phyloP scores from a whole-genome alignment of 1,284 basidiomycete genomes.

The Xerocomus tenax region DNA sequence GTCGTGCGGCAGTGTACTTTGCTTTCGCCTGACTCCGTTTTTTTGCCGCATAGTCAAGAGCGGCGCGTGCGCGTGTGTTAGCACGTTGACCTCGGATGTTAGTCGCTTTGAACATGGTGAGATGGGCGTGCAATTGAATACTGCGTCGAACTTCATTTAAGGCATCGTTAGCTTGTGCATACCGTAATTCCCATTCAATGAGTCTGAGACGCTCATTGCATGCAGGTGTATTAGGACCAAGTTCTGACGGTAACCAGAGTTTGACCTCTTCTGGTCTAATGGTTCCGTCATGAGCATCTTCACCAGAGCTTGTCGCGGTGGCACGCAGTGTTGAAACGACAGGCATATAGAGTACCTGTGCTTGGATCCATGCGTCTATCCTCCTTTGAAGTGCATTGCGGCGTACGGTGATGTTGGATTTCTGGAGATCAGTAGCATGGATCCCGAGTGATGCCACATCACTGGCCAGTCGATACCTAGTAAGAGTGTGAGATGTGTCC shows the following conservation, averaged over 20 bases:
- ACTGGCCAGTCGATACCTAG: background rate
- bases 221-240: background rate
- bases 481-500: background rate
- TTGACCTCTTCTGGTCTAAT: background rate
- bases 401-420: background rate
- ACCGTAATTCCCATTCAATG: background rate
- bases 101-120: background rate
- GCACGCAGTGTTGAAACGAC: background rate
- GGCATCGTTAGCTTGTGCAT: background rate
- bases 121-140: background rate
- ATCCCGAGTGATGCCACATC: background rate
- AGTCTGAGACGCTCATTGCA: background rate
- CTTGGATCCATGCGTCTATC: background rate
- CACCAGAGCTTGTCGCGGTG: too few species aligned
- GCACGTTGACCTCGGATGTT: background rate
- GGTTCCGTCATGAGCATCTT: too few species aligned
- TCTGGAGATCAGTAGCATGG: background rate
- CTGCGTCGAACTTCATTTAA: background rate
- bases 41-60: background rate
- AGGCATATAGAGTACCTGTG: background rate
- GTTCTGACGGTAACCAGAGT: background rate
- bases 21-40: background rate
- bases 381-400: background rate
- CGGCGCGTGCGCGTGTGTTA: background rate
- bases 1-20: background rate